Base-by-base conservation (phyloP, 495 filamentous ascomycete species). In the Margaritispora aquatica region DNA sequence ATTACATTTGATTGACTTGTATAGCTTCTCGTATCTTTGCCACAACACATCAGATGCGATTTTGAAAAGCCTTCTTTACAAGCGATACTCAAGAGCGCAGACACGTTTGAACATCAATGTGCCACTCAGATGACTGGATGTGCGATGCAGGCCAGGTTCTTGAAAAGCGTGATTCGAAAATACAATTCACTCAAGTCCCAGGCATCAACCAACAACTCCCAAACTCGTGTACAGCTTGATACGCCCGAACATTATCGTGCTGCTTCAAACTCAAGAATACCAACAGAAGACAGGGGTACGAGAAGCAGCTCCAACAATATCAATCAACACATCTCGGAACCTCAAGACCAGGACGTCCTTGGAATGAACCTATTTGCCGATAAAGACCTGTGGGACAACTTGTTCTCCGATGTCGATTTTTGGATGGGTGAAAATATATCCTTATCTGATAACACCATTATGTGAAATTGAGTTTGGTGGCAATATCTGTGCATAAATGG, bases 101-200 rank as follows among this genome's bases (percentile, higher is more conserved):
- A 59, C 2, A 46, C 56, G 13, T 59, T 59, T 36, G 41, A 51
- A 38, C 46, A 34, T 5, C 56, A 59, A 36, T 53, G 56, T 24
- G 47, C 56, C 5, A 53, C 46, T 15, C 41, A 51, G 13, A 34
- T 24, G 38, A 59, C 47, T 29, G 46, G 46, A 1, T 59, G 56
- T 26, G 56, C 56, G 15, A 19, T 59, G 34, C 56, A 59, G 46
- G 56, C 56, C 22, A 59, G 50, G 47, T 59, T 59, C 22, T 26
- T 59, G 2, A 36, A 46, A 21, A 59, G 29, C 21, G 56, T 59
- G 8, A 27, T 59, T 19, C 3, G 38, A 21, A 51, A 51, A 34
- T 59, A 59, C 27, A 24, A 59, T 26, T 13, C 11, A 4, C 21
- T 53, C 20, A 59, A 59, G 46, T 22, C 24, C 17, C 41, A 51